Base-by-base conservation (phyloP, 78 protist species). In the Monosiga brevicollis region DNA sequence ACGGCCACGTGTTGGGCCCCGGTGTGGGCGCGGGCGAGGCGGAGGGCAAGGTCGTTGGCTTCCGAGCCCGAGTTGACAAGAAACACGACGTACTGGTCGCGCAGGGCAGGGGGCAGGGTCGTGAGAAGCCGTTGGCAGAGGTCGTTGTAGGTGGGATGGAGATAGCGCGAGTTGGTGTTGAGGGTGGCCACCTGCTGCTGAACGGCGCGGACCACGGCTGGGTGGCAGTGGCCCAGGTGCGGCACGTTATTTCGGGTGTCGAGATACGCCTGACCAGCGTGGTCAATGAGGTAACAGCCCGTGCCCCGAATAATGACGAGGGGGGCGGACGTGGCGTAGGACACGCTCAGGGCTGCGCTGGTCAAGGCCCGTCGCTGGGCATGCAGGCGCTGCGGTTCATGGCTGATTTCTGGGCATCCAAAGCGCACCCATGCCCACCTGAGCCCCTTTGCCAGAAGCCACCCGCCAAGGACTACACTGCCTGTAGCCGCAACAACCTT, bases 21-120 rank as follows among this genome's bases (percentile, higher is more conserved):
- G 38, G 94, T 90, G 88, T 83, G 36, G 40, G 3, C 29, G 29
- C 90, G 73, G 1, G 93, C 96, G 41, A 94, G 42, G 70, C 89
- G 89, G 39, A 90, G 38, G 0, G 96, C 96, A 39, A 94, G 85
- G 42, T 94, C 96, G 85, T 93, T 93, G 37, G 96, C 96, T 82
- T 94, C 96, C 0, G 92, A 70, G 38, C 96, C 96, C 23, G 88
- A 79, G 89, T 93, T 93, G 81, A 91, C 94, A 76, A 93, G 83
- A 74, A 80, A 84, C 74, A 9, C 36, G 43, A 76, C 81, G 40
- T 36, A n/a, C 72, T 77, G 41, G 34, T 39, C 29, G 3, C 34
- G 10, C 39, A 9, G 49, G 15, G 79, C 49, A 38, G 11, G 80
- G 25, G 92, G 92, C 72, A 90, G 1, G 36, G 87, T 87, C 23